Evolutionary conservation across 257 asterid genomes (phyloP), one percentile per base, ranked within the genome.

Genomic region (Nemophila menziesii): DNA sequence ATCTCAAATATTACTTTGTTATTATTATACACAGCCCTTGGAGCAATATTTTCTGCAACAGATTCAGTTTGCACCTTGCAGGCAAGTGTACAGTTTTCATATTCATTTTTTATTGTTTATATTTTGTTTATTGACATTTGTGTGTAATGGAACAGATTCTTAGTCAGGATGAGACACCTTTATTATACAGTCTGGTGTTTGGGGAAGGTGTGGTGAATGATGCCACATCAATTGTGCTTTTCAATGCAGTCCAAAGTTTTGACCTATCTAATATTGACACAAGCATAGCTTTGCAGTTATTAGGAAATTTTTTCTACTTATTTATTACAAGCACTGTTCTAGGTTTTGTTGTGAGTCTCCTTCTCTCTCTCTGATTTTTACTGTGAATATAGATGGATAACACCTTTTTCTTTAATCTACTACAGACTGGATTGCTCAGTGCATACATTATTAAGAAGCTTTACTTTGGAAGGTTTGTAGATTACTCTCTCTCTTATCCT

Each of bases 11-110:
- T 56, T 0, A 24, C 40, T 42, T 39, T 45, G 26, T 60, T 47
- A 16, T 39, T 45, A 29, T 60, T 47, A 16, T 75, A 45, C 64
- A 46, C 75, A 90, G 98, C 98, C 39, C 68, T 85, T 46, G 98
- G 98, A 72, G 87, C 98, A 48, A 85, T 90, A 51, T 90, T 90
- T 48, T 84, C 98, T 22, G 98, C 98, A 18, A 90, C 98, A 36
- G 98, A 90, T 71, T 90, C 98, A 45, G 98, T 90, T 36, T 90
- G 98, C 86, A 90, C 98, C n/a, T 68, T 90, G 70, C 98, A 90
- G 83, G 98, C 82, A 64, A 47, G 51, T 50, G 17, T 6, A 22
- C 33, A 26, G 21, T 46, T 52, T 43, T 22, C 22, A 1, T n/a
- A 33, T 39, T 1, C 20, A 24, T 16, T 19, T 10, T 50, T 20